These are phyloP conservation scores for Cubamyces lactineus DNA, from an alignment of 768 basidiomycete species.

Conservation along the genomic window DNA sequence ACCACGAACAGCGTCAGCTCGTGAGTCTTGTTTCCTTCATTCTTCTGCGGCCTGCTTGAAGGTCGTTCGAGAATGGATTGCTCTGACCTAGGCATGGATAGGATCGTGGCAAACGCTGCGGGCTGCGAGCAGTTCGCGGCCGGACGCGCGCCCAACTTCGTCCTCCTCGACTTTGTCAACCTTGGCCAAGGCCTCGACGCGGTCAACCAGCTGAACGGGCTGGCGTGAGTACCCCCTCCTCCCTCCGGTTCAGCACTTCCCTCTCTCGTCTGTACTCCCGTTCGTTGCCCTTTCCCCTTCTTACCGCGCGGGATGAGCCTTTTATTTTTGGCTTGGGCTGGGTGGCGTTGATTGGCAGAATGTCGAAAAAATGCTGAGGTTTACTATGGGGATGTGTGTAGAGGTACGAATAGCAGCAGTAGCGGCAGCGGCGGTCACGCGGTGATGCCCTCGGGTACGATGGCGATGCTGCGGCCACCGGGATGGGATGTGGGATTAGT, in stretches of 20 bases:
- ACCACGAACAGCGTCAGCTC: constrained; percentile 38
- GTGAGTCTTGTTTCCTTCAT: constrained; percentile 23
- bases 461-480: not conserved
- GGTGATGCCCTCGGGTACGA: not conserved
- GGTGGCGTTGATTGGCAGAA: too few species aligned
- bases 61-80: too few species aligned
- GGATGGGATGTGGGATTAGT: not conserved
- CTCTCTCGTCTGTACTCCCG: not conserved
- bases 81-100: constrained; percentile 40
- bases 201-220: constrained; percentile 49
- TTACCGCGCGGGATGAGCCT: not conserved
- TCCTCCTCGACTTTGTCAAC: constrained; percentile 57
- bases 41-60: not conserved
- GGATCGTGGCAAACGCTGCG: constrained; percentile 44
- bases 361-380: too few species aligned
- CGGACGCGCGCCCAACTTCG: constrained; percentile 52
- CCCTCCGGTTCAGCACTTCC: not conserved
- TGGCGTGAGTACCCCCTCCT: constrained; percentile 23
- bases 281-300: not conserved
- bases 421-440: not conserved
- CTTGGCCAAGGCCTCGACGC: constrained; percentile 49
- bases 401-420: not conserved
- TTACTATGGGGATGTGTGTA: not conserved
- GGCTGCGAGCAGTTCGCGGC: constrained; percentile 48
- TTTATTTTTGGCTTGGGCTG: not conserved